Conservation (phyloP, 305 asterid genomes). For the Solanum hybrid region DNA sequence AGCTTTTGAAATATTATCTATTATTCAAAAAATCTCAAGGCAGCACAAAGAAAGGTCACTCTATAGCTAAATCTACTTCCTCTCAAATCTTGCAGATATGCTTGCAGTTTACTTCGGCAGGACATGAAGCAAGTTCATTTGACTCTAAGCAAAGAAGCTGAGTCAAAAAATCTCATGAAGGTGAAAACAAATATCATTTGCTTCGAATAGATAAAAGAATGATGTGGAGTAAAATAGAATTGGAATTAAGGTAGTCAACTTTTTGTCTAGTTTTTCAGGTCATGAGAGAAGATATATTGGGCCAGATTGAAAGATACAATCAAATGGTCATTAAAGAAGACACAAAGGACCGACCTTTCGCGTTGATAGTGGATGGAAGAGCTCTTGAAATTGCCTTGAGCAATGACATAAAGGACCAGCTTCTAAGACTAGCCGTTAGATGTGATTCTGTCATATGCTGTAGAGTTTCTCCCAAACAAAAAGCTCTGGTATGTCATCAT, state of each 20-base stretch:
- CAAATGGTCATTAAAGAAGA: slow-evolving; percentile 35
- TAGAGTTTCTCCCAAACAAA: slow-evolving; percentile 87
- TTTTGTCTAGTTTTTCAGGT: slow-evolving; percentile 52
- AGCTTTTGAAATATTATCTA: background rate
- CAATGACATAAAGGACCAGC: slow-evolving; percentile 32
- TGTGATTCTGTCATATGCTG: slow-evolving; percentile 85
- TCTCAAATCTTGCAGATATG: slow-evolving; percentile 34
- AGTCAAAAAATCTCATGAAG: slow-evolving; percentile 17
- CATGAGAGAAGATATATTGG: slow-evolving; percentile 40
- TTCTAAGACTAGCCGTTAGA: slow-evolving; percentile 60
- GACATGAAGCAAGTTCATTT: slow-evolving; percentile 73
- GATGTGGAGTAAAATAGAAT: background rate
- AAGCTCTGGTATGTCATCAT: slow-evolving; percentile 48
- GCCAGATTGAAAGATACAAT: slow-evolving; percentile 41
- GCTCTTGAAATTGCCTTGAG: slow-evolving; percentile 50
- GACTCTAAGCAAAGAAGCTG: slow-evolving; percentile 31
- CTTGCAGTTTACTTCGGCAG: slow-evolving; percentile 84
- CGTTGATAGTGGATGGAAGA: slow-evolving; percentile 76
- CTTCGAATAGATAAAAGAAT: slow-evolving; percentile 2
- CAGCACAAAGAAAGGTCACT: background rate
- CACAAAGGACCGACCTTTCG: slow-evolving; percentile 44
- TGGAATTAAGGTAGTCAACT: slow-evolving; percentile 9
- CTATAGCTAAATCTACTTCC: background rate
- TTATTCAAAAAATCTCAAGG: background rate
- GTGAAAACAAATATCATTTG: slow-evolving; percentile 11